Conservation (phyloP, 768 basidiomycete genomes). For the Tylopilus vinaceipallidus region DNA sequence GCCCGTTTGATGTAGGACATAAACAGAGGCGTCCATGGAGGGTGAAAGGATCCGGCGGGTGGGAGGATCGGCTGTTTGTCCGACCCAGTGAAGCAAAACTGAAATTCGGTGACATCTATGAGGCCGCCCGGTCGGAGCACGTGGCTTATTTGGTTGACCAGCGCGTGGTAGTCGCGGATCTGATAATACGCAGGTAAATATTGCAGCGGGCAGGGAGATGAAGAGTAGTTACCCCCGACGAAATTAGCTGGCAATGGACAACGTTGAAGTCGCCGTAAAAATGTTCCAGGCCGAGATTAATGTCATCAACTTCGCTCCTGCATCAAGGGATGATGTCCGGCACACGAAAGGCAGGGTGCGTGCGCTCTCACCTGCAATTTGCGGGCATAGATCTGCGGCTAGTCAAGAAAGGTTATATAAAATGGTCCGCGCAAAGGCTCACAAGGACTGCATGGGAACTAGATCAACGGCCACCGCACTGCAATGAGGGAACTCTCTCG, state of each 20-base stretch:
- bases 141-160: constrained; percentile 66
- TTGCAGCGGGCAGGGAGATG: constrained; percentile 10
- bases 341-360: neutral
- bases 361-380: constrained; percentile 57
- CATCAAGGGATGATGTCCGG: constrained; percentile 7
- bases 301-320: constrained; percentile 82
- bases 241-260: constrained; percentile 68
- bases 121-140: constrained; percentile 72
- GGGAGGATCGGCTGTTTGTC: constrained; percentile 45
- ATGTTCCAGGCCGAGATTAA: constrained; percentile 82
- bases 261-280: constrained; percentile 78
- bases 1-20: constrained; percentile 55
- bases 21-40: constrained; percentile 65
- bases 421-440: constrained; percentile 29
- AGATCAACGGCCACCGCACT: constrained; percentile 74
- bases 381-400: constrained; percentile 57
- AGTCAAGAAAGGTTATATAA: constrained; percentile 18
- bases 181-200: constrained; percentile 29
- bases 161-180: constrained; percentile 64
- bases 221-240: constrained; percentile 57
- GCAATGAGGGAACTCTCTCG: constrained; percentile 68
- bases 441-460: constrained; percentile 75
- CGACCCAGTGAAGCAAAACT: constrained; percentile 59
- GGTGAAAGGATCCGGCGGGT: constrained; percentile 40
- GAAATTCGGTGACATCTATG: constrained; percentile 64